Evolutionary conservation across 2,329 filamentous ascomycete genomes (phyloP).

Genomic region (Cladophialophora chaetospira): DNA sequence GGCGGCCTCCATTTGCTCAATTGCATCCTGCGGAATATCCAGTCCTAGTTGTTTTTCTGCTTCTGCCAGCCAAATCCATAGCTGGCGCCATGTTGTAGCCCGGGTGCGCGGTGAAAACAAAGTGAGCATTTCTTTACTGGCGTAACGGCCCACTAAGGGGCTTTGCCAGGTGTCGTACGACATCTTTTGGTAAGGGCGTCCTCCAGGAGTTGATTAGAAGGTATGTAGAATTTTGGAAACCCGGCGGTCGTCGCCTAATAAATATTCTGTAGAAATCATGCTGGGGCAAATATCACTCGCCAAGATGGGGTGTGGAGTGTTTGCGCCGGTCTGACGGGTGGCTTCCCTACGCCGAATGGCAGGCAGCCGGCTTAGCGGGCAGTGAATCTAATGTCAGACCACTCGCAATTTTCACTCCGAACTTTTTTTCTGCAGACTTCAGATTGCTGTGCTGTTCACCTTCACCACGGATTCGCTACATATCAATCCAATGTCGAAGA

Average conservation of each 20-base stretch:
- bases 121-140: constrained; percentile 71
- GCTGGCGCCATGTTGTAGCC: constrained; percentile 76
- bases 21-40: constrained; percentile 70
- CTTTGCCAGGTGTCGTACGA: constrained; percentile 64
- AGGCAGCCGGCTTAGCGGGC: too few species aligned
- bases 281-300: constrained; percentile 5
- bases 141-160: constrained; percentile 71
- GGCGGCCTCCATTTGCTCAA: constrained; percentile 75
- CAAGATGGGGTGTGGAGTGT: not conserved
- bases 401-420: too few species aligned
- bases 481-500: constrained; percentile 19
- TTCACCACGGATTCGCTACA: not conserved
- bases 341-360: not conserved
- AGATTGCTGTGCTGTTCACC: not conserved
- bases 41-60: constrained; percentile 79
- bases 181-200: constrained; percentile 13
- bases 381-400: too few species aligned
- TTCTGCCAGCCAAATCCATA: constrained; percentile 85
- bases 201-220: not conserved
- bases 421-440: too few species aligned
- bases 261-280: too few species aligned
- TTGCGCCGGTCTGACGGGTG: not conserved
- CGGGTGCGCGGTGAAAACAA: constrained; percentile 78
- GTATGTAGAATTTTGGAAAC: too few species aligned
- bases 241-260: too few species aligned